Percentiles rank a stretch among this genome's conserved stretches.
Conservation (phyloP, 139 green algal species). For the Coccomyxa sp. region DNA sequence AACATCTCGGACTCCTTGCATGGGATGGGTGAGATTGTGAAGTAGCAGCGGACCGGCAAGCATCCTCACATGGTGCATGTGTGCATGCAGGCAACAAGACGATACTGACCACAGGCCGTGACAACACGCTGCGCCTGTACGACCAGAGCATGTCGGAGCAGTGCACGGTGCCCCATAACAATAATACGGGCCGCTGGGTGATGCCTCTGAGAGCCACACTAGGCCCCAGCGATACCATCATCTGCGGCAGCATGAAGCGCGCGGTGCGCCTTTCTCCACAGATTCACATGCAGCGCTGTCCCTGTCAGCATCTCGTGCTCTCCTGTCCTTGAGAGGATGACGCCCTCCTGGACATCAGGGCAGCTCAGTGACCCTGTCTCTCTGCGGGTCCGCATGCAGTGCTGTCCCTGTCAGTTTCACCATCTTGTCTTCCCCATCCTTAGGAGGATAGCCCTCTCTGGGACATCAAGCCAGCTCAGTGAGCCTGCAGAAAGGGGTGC, state of each 20-base stretch:
- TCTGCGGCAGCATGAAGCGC: conserved; percentile 54
- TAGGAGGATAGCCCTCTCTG: too few relatives aligned
- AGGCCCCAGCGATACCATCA: conserved; percentile 25
- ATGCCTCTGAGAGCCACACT: conserved; percentile 41
- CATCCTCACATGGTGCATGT: too few relatives aligned
- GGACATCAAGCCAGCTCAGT: too few relatives aligned
- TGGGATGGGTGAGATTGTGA: too few relatives aligned
- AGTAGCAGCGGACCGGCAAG: too few relatives aligned
- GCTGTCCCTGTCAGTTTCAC: background rate
- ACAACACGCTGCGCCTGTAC: conserved; percentile 69
- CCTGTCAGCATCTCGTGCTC: too few relatives aligned
- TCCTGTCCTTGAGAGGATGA: too few relatives aligned
- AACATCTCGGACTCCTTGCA: too few relatives aligned
- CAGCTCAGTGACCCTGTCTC: background rate
- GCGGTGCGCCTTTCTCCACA: conserved; percentile 8
- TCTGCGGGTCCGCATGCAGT: background rate
- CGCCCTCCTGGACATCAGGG: too few relatives aligned
- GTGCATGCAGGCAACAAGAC: too few relatives aligned
- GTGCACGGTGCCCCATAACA: conserved; percentile 47
- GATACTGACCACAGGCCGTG: conserved; percentile 55
- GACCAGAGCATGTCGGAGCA: conserved; percentile 16
- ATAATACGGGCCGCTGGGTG: conserved; percentile 63
- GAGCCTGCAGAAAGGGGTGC: too few relatives aligned
- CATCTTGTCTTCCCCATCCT: too few relatives aligned
- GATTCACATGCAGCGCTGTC: background rate